Conservation (phyloP, 306 rosid genomes). For the Calophaca sinica region DNA sequence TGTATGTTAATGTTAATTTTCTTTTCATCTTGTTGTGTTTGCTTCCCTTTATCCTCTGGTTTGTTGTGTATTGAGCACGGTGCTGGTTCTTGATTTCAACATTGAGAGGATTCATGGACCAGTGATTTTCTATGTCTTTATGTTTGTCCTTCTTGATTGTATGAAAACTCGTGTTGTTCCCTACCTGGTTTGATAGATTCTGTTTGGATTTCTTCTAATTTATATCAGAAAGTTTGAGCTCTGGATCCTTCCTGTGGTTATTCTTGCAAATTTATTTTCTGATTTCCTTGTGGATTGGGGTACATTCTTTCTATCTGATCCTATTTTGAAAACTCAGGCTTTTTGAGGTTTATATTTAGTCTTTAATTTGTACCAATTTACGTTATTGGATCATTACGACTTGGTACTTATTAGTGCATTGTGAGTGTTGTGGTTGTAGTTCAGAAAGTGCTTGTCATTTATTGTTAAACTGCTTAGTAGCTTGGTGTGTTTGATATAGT, state of each 20-base stretch:
- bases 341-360: background rate
- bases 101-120: background rate
- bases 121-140: background rate
- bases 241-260: slow-evolving; percentile 12
- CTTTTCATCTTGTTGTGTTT: background rate
- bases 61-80: background rate
- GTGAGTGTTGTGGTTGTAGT: background rate
- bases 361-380: slow-evolving; percentile 11
- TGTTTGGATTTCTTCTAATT: background rate
- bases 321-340: background rate
- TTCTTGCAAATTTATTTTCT: background rate
- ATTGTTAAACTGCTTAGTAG: background rate
- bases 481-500: slow-evolving; percentile 4
- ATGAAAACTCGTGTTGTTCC: background rate
- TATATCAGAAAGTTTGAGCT: background rate
- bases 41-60: slow-evolving; percentile 6
- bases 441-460: slow-evolving; percentile 21
- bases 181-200: background rate
- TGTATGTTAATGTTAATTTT: background rate
- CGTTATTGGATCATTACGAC: slow-evolving; percentile 22
- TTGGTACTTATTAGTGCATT: background rate
- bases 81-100: background rate
- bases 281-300: background rate
- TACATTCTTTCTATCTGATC: slow-evolving; percentile 6
- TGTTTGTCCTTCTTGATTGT: background rate